A percentile compares a stretch with the other conserved stretches of the same genome.
Conservation (phyloP, 805 yeast species). For the Kuraishia borneana region DNA sequence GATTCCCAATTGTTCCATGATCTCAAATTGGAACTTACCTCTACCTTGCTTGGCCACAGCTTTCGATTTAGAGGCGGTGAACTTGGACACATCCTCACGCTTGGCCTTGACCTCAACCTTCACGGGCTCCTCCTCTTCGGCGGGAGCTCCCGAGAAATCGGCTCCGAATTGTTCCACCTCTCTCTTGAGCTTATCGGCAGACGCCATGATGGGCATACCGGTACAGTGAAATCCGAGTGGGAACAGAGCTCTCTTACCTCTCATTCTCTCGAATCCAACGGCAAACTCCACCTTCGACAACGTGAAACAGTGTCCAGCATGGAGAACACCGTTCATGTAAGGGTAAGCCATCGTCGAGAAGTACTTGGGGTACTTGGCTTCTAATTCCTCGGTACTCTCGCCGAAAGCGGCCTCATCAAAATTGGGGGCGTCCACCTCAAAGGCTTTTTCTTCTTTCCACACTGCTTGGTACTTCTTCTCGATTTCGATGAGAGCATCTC, state of each 20-base stretch:
- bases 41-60: conserved; percentile 91
- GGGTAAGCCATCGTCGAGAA: conserved; percentile 97
- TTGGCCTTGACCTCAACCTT: conserved; percentile 23
- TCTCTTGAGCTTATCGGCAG: conserved; percentile 91
- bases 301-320: conserved; percentile 96
- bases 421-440: conserved; percentile 84
- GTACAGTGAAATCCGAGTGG: conserved; percentile 99
- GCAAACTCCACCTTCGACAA: conserved; percentile 89
- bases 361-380: conserved; percentile 72
- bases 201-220: conserved; percentile 95
- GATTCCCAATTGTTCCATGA: conserved; percentile 91
- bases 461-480: conserved; percentile 79
- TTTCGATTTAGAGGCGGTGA: conserved; percentile 86
- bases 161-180: conserved; percentile 87
- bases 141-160: conserved; percentile 61
- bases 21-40: conserved; percentile 90
- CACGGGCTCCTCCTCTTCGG: conserved; percentile 32
- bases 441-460: conserved; percentile 81
- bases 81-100: conserved; percentile 78
- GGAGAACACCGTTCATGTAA: conserved; percentile 96
- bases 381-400: conserved; percentile 56
- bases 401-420: conserved; percentile 49
- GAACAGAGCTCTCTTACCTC: conserved; percentile 83
- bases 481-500: conserved; percentile 84
- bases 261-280: conserved; percentile 89